Evolutionary conservation across 2,329 filamentous ascomycete species (phyloP), one percentile per base, ranked within the genome.

Genomic region (Meredithiella fracta): DNA sequence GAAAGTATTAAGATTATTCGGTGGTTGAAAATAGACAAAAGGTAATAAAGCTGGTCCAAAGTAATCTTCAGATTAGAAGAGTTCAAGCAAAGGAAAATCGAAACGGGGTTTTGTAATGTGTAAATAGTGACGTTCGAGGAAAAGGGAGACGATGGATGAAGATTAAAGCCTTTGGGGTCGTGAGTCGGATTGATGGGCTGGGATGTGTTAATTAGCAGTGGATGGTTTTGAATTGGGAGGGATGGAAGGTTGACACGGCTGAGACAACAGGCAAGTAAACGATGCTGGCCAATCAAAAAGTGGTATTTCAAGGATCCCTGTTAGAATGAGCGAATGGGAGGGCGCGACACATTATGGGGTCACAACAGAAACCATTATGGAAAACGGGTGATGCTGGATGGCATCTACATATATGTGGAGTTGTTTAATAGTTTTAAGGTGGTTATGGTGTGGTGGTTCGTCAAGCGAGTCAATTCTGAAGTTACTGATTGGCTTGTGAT

Each of bases 221-320:
- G 29, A 31, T 42, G 51, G n/a, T 51, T 31, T 56, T 53, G 50
- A 8, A 56, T 51, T 56, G 51, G 29, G 49, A 56, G 55, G 50
- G 55, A 56, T 56, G 55, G n/a, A 52, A 56, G 44, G 17, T 49
- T 22, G 44, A 22, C 44, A 49, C 38, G 55, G 49, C 55, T 56
- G 55, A 56, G 54, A 56, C 54, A 51, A 50, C 5, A 5, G 49
- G 3, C 54, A 56, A 56, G 55, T 56, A 56, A 56, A 56, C 50
- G 53, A 56, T 23, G 22, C 34, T 34, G 40, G 50, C 55, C 34
- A 56, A 56, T 56, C 55, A 56, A 5, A 53, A 25, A 4, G 17
- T 11, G 9, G 22, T n/a, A 25, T 22, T 11, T 49, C 20, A 8
- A 20, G 22, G 11, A 26, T 11, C 44, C 44, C 44, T 49, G 29